Evolutionary conservation across 305 asterid species (phyloP), one percentile per base, ranked within the genome.

Genomic region (Fraxinus baroniana): DNA sequence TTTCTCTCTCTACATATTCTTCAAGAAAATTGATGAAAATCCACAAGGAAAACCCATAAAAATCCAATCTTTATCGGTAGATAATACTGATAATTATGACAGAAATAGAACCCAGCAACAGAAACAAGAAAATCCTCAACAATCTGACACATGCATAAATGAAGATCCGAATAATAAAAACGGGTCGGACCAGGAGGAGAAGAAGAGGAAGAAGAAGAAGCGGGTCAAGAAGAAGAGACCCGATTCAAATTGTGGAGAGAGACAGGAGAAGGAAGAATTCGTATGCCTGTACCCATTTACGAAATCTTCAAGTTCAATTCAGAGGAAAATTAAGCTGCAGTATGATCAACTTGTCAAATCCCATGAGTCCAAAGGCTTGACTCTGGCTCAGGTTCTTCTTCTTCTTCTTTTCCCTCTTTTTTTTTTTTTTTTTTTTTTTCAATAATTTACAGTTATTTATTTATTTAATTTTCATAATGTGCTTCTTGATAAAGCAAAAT

Each of bases 301-400:
- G 7, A 91, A 90, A 76, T 89, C 94, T 76, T 85, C 89, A 0
- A 92, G 96, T 85, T 92, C 95, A 36, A 87, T 91, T 71, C 98
- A 94, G 60, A 92, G 97, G 86, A 94, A 91, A 85, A 91, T 94
- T 78, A 94, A 91, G 85, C 92, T 89, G 71, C 93, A 91, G 60
- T 93, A 93, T 84, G 97, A 94, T 86, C 92, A 93, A 76, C 95
- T 94, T 84, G 95, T 91, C 4, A 93, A 85, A 89, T 92, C 95
- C 73, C 91, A 94, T 78, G 95, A 88, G 84, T 89, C 97, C 83
- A 89, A 89, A 22, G 91, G 91, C 46, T 86, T 92, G 88, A 94
- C 93, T 22, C 88, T 89, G 82, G 92, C 88, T 81, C 95, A 94
- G 97, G 98, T 93, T 77, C 68, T 20, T 5, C 12, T 20, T 20